These are phyloP conservation scores for Lactifluus subvellereus DNA, from an alignment of 768 basidiomycete genomes.

Conservation along the genomic window DNA sequence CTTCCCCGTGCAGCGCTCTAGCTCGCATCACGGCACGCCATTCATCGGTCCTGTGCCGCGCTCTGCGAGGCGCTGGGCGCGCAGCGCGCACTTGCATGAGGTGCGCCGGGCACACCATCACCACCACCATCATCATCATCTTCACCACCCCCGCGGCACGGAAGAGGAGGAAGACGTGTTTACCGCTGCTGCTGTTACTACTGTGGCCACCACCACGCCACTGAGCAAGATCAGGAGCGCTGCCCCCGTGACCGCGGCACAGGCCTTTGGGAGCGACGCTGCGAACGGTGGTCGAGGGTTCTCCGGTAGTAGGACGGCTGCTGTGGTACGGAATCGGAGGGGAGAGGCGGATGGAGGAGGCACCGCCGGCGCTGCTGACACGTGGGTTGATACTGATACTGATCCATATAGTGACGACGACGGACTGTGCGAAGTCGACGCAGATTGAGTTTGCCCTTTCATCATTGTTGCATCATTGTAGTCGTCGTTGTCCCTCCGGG, in stretches of 20 bases:
- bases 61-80: constrained; percentile 52
- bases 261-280: background rate
- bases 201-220: background rate
- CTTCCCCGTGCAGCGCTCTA: constrained; percentile 39
- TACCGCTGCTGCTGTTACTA: background rate
- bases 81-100: constrained; percentile 65
- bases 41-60: constrained; percentile 37
- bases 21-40: constrained; percentile 36
- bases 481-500: background rate
- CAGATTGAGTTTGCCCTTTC: too few relatives aligned
- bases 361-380: background rate
- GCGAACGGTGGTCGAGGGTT: too few relatives aligned
- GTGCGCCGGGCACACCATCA: constrained; percentile 33
- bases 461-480: too few relatives aligned
- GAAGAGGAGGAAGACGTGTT: constrained; percentile 5
- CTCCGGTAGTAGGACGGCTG: too few relatives aligned
- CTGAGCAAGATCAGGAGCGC: background rate
- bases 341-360: background rate
- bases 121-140: background rate
- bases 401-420: constrained; percentile 6
- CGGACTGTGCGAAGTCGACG: background rate
- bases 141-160: background rate
- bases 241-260: background rate
- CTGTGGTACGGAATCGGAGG: background rate
- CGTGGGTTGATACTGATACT: constrained; percentile 24